A percentile compares a stretch with the other conserved stretches of the same genome.
These are phyloP conservation scores for Imleria badia DNA, from an alignment of 768 basidiomycete genomes.

Conservation along the genomic window DNA sequence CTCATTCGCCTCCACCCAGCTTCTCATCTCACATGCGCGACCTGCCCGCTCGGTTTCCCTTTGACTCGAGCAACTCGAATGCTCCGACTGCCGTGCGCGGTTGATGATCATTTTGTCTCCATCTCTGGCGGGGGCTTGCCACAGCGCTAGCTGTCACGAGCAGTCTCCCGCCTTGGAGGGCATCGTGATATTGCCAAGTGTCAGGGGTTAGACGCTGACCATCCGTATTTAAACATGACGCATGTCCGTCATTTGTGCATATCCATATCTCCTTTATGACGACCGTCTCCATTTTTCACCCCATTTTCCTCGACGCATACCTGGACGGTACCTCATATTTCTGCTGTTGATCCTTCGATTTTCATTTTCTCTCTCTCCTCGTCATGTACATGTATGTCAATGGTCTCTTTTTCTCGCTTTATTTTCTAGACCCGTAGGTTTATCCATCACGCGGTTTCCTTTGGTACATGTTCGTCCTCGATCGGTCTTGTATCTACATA, in stretches of 20 bases:
- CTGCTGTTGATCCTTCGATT: not conserved
- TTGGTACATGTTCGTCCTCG: slow-evolving; percentile 2
- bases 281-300: not conserved
- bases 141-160: not conserved
- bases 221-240: not conserved
- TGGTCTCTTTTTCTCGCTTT: not conserved
- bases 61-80: slow-evolving; percentile 23
- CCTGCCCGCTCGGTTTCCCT: slow-evolving; percentile 25
- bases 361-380: not conserved
- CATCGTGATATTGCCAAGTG: not conserved
- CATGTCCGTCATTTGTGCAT: not conserved
- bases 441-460: not conserved
- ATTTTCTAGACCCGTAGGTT: not conserved
- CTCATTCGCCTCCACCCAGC: slow-evolving; percentile 32
- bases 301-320: not conserved
- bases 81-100: slow-evolving; percentile 28
- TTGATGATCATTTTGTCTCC: slow-evolving; percentile 7
- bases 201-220: no score
- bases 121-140: not conserved
- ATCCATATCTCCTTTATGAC: not conserved
- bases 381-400: slow-evolving; percentile 13
- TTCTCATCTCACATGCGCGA: slow-evolving; percentile 24
- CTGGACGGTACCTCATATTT: not conserved
- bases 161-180: not conserved
- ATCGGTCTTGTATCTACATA: slow-evolving; percentile 8